Conservation (phyloP, 805 yeast species). For the Metschnikowia shivogae region DNA sequence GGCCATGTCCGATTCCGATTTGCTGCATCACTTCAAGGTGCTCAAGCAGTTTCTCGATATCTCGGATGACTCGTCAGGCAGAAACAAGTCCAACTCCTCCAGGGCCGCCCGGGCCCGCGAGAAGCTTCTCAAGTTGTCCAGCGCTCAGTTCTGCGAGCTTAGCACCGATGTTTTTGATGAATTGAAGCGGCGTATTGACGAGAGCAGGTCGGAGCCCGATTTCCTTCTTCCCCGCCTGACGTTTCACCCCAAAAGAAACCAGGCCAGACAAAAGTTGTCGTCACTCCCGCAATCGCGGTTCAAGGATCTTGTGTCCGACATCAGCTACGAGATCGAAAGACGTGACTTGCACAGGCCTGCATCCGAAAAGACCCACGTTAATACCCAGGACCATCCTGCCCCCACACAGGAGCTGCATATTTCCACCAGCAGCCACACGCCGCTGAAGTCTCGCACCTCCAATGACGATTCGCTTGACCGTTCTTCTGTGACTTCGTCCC, state of each 20-base stretch:
- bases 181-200: slow-evolving; percentile 69
- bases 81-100: slow-evolving; percentile 41
- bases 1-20: slow-evolving; percentile 22
- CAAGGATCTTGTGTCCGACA: slow-evolving; percentile 87
- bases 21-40: slow-evolving; percentile 45
- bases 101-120: slow-evolving; percentile 81
- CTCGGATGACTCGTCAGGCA: slow-evolving; percentile 42
- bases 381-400: not conserved
- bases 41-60: slow-evolving; percentile 48
- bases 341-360: slow-evolving; percentile 48
- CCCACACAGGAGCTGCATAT: not conserved
- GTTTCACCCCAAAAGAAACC: slow-evolving; percentile 92
- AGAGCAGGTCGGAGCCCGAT: slow-evolving; percentile 54
- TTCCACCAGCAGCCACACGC: not conserved
- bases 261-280: slow-evolving; percentile 89
- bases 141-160: slow-evolving; percentile 80
- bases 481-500: not conserved
- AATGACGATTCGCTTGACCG: not conserved
- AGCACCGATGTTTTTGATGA: slow-evolving; percentile 96
- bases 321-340: slow-evolving; percentile 79
- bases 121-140: slow-evolving; percentile 74
- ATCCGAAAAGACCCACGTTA: not conserved
- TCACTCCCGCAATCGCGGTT: slow-evolving; percentile 78
- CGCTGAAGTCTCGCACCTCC: slow-evolving; percentile 1
- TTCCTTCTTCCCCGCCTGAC: slow-evolving; percentile 63